A percentile compares a stretch with the other conserved stretches of the same genome.
phyloP scores from a whole-genome alignment of 1,139 yeast species.

The Eremothecium gossypii region DNA sequence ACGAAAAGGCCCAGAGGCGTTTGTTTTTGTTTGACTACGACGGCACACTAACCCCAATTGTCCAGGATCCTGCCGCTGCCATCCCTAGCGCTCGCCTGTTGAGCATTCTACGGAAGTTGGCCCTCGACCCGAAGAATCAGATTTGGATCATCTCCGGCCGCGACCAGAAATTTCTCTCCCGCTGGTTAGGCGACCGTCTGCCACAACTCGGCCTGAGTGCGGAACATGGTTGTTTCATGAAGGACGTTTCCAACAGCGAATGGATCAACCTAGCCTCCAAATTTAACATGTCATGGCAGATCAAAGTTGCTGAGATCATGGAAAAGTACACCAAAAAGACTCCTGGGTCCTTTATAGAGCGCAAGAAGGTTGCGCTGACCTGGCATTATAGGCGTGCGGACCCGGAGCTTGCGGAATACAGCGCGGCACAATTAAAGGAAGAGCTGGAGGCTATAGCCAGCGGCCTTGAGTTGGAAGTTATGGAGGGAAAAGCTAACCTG shows the following conservation, averaged over 20 bases:
- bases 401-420: conserved; percentile 83
- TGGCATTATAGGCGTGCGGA: conserved; percentile 98
- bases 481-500: conserved; percentile 93
- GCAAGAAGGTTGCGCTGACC: conserved; percentile 85
- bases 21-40: conserved; percentile 90
- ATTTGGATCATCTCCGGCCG: conserved; percentile 97
- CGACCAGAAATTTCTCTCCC: conserved; percentile 80
- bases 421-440: conserved; percentile 64
- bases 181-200: conserved; percentile 70
- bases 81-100: conserved; percentile 75
- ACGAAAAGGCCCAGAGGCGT: conserved; percentile 54
- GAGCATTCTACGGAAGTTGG: conserved; percentile 48
- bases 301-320: conserved; percentile 65
- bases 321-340: conserved; percentile 72
- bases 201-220: conserved; percentile 73
- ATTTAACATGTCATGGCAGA: conserved; percentile 92
- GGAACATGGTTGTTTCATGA: conserved; percentile 95
- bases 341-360: conserved; percentile 82
- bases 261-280: conserved; percentile 84
- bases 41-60: conserved; percentile 95
- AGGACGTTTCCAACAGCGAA: conserved; percentile 45
- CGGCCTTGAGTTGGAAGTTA: conserved; percentile 84
- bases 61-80: conserved; percentile 96
- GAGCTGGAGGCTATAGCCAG: conserved; percentile 55
- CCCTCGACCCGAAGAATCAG: conserved; percentile 71